Percentiles rank a stretch among this genome's conserved stretches.
Evolutionary conservation across 108 stramenopile species (phyloP).

Genomic region (Hondaea fermentalgiana): DNA sequence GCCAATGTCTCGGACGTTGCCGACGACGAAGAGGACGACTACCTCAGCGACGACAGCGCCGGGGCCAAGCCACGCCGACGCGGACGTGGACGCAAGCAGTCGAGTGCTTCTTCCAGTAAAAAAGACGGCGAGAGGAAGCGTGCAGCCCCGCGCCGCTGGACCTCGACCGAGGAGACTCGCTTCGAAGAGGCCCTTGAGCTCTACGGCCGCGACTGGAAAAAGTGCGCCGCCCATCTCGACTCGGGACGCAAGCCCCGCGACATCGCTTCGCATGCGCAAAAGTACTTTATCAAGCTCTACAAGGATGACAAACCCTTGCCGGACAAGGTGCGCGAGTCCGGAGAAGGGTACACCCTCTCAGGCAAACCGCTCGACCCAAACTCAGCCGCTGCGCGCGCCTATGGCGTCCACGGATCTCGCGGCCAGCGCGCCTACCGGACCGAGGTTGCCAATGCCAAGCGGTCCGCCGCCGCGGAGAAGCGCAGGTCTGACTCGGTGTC

Average conservation of each 20-base stretch:
- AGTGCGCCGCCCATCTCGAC: not conserved
- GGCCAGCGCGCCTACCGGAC: not conserved
- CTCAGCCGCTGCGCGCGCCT: not conserved
- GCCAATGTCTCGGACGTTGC: not conserved
- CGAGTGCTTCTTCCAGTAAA: too few relatives aligned
- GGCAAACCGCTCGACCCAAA: slow-evolving; percentile 4
- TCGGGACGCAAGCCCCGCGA: not conserved
- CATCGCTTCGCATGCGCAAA: slow-evolving; percentile 3
- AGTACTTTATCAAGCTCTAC: slow-evolving; percentile 1
- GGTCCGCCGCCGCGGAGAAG: not conserved
- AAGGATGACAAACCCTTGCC: not conserved
- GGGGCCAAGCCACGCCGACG: not conserved
- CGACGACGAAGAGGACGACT: not conserved
- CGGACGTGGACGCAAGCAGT: not conserved
- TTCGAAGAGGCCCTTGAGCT: not conserved
- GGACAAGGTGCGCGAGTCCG: not conserved
- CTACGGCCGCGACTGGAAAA: slow-evolving; percentile 1
- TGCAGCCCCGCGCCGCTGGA: not conserved
- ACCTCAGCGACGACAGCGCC: not conserved
- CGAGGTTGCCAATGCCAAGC: not conserved
- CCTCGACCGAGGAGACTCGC: not conserved
- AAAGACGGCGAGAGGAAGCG: not conserved
- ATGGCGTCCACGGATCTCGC: not conserved
- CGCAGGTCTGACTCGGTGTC: not conserved
- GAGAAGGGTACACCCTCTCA: slow-evolving; percentile 6